Evolutionary conservation across 352 stramenopile genomes (phyloP).

Genomic region (Globisporangium okanoganense): DNA sequence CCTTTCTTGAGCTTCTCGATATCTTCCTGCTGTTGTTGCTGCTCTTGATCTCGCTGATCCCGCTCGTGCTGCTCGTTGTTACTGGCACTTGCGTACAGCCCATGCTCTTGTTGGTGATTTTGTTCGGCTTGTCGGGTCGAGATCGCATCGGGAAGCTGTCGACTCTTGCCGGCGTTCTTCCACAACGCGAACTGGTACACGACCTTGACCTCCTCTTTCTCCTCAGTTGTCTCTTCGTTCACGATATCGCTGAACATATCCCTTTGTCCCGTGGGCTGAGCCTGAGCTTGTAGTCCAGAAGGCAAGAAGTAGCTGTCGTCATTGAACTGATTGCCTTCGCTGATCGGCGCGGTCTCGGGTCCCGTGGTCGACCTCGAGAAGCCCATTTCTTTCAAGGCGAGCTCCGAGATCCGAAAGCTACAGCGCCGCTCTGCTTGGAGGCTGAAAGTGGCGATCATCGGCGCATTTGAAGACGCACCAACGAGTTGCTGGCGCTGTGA

Average conservation of each 20-base stretch:
- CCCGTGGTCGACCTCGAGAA: constrained; percentile 25
- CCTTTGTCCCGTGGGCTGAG: background rate
- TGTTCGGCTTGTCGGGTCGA: constrained; percentile 18
- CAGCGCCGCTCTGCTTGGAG: constrained; percentile 37
- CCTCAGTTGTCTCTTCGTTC: constrained; percentile 7
- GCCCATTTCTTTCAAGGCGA: constrained; percentile 44
- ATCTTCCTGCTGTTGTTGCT: background rate
- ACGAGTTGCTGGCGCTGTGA: background rate
- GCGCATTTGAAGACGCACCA: background rate
- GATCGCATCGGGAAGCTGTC: constrained; percentile 44
- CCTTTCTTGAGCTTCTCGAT: constrained; percentile 4
- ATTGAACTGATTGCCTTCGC: constrained; percentile 11
- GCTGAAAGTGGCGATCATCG: constrained; percentile 8
- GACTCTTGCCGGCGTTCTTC: constrained; percentile 44
- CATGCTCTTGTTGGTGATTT: background rate
- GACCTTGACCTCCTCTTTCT: constrained; percentile 19
- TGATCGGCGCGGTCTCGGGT: constrained; percentile 18
- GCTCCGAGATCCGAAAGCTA: constrained; percentile 60
- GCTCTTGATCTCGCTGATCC: background rate
- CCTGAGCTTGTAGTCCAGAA: background rate
- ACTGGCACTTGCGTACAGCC: background rate
- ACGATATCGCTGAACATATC: background rate
- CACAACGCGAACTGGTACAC: constrained; percentile 58
- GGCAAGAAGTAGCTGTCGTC: background rate
- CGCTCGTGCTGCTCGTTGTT: background rate